Evolutionary conservation across 2,329 filamentous ascomycete species (phyloP).

Genomic region (Talaromyces sp.): DNA sequence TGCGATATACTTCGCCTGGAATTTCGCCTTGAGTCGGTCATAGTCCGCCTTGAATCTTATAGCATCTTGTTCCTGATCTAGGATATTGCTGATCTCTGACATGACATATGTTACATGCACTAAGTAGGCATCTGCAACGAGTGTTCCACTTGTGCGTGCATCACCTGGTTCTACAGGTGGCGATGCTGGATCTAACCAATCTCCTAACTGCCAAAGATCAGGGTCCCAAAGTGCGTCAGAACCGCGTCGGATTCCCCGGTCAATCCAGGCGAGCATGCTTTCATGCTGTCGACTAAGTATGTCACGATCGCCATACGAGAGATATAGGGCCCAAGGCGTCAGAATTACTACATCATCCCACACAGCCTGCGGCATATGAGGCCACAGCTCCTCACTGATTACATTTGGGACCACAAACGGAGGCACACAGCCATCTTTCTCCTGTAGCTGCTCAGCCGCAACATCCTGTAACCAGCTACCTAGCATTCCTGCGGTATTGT

Average conservation of each 20-base stretch:
- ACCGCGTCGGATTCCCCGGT: slow-evolving; percentile 33
- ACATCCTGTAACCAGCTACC: slow-evolving; percentile 52
- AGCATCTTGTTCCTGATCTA: slow-evolving; percentile 21
- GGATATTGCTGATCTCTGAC: slow-evolving; percentile 25
- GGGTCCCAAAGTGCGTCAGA: slow-evolving; percentile 36
- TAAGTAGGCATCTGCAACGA: slow-evolving; percentile 40
- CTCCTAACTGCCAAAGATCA: slow-evolving; percentile 35
- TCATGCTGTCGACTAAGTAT: slow-evolving; percentile 37
- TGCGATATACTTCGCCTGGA: slow-evolving; percentile 32
- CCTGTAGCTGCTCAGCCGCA: slow-evolving; percentile 31
- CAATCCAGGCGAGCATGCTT: slow-evolving; percentile 38
- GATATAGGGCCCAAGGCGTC: slow-evolving; percentile 36
- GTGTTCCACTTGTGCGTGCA: slow-evolving; percentile 29
- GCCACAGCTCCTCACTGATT: not conserved
- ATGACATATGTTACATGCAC: slow-evolving; percentile 34
- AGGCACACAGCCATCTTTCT: not conserved
- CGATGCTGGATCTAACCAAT: slow-evolving; percentile 43
- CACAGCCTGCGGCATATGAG: slow-evolving; percentile 29
- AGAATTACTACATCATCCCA: slow-evolving; percentile 42
- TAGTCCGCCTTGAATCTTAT: not conserved
- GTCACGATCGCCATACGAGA: slow-evolving; percentile 31
- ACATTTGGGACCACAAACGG: not conserved
- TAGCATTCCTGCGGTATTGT: slow-evolving; percentile 52
- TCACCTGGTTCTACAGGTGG: slow-evolving; percentile 31
- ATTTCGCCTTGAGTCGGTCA: slow-evolving; percentile 17